Conservation (phyloP, 441 rosid genomes). For the Melianthus villosus region DNA sequence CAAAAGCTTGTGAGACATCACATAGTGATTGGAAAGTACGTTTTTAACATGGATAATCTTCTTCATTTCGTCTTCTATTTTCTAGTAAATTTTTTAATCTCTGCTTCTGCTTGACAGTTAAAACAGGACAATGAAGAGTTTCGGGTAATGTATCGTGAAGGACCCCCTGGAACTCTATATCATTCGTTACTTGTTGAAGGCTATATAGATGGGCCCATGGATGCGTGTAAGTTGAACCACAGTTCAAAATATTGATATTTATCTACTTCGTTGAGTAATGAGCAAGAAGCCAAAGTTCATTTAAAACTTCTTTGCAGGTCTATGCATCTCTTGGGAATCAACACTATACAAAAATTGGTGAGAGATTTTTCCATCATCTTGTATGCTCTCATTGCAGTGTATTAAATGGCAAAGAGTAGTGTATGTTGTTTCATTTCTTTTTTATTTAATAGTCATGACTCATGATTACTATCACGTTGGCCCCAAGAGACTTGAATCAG, state of each 20-base stretch:
- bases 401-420: too few species aligned
- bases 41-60: too few species aligned
- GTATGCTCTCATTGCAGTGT: too few species aligned
- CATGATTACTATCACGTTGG: too few species aligned
- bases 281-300: conserved; percentile 5
- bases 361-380: too few species aligned
- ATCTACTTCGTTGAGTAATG: conserved; percentile 1
- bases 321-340: conserved; percentile 73
- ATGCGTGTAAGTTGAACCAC: conserved; percentile 45
- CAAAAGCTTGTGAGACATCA: conserved; percentile 23
- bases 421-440: too few species aligned
- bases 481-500: not conserved
- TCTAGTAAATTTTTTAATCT: not conserved
- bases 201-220: conserved; percentile 64
- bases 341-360: conserved; percentile 65
- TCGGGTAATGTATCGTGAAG: conserved; percentile 92
- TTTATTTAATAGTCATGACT: too few species aligned
- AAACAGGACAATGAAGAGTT: conserved; percentile 69
- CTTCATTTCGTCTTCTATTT: conserved; percentile 1
- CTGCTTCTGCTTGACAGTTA: conserved; percentile 21
- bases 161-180: conserved; percentile 65
- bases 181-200: conserved; percentile 90
- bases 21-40: conserved; percentile 76
- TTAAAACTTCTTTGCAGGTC: conserved; percentile 43
- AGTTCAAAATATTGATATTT: conserved; percentile 6